phyloP scores from a whole-genome alignment of 129 eudicot genomes.

The Ambrosia artemisiifolia region DNA sequence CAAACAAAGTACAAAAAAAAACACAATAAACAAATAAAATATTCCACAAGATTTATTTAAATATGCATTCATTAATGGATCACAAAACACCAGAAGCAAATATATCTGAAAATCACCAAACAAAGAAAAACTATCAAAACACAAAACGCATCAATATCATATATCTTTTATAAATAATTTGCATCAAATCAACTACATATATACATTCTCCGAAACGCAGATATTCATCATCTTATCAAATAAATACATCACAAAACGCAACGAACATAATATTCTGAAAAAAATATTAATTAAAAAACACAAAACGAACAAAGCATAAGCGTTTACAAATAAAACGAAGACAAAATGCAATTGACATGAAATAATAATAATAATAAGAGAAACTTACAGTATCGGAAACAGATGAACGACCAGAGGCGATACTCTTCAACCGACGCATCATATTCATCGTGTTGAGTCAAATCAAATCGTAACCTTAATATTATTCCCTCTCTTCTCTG shows the following conservation, averaged over 20 bases:
- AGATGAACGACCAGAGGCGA: slow-evolving; percentile 91
- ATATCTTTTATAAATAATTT: background rate
- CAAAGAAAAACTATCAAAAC: background rate
- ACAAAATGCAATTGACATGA: background rate
- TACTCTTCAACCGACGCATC: slow-evolving; percentile 93
- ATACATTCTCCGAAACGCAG: too few relatives aligned
- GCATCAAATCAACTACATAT: background rate
- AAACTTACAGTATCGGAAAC: slow-evolving; percentile 75
- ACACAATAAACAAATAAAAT: slow-evolving; percentile 7
- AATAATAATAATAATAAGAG: background rate
- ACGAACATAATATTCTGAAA: background rate
- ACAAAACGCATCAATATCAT: background rate
- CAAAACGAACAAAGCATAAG: slow-evolving; percentile 1
- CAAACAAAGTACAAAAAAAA: slow-evolving; percentile 13
- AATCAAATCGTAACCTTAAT: slow-evolving; percentile 29
- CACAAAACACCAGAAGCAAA: too few relatives aligned
- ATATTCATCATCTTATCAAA: background rate
- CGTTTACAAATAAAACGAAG: background rate
- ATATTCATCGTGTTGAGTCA: slow-evolving; percentile 52
- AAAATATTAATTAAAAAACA: too few relatives aligned
- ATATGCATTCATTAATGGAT: background rate
- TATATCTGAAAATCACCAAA: background rate
- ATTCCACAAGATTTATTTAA: background rate
- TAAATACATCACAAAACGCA: background rate
- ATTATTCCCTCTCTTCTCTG: slow-evolving; percentile 5